Conservation (phyloP, 106 monocot genomes). For the Triglochin maritima region DNA sequence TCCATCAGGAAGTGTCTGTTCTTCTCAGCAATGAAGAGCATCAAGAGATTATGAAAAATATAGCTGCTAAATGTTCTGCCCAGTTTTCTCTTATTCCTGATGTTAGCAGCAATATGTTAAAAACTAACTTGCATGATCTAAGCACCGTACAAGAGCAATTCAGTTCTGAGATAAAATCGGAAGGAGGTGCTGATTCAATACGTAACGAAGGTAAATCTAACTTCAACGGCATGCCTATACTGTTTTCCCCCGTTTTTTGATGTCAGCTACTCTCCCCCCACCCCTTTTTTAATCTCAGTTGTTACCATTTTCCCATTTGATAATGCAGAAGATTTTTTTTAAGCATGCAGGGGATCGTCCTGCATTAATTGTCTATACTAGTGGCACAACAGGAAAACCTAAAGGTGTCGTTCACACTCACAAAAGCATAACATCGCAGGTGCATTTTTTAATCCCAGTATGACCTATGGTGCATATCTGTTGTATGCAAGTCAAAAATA, state of each 20-base stretch:
- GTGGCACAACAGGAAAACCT: constrained; percentile 99
- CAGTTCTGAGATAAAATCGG: constrained; percentile 24
- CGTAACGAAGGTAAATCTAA: constrained; percentile 38
- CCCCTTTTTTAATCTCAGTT: not conserved
- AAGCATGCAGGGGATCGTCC: constrained; percentile 29
- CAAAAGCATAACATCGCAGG: constrained; percentile 70
- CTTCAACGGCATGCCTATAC: no score
- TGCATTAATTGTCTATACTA: constrained; percentile 93
- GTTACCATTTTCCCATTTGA: not conserved
- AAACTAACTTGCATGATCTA: constrained; percentile 8
- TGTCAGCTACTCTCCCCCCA: no score
- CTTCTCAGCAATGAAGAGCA: constrained; percentile 84
- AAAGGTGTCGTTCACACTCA: constrained; percentile 99
- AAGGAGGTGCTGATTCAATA: constrained; percentile 23
- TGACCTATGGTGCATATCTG: not conserved
- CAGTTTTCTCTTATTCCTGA: constrained; percentile 57
- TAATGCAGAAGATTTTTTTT: not conserved
- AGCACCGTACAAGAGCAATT: constrained; percentile 11
- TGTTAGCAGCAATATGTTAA: constrained; percentile 21
- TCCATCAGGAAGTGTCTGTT: constrained; percentile 66
- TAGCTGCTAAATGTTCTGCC: constrained; percentile 65
- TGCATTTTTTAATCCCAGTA: constrained; percentile 7
- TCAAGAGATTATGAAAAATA: constrained; percentile 70
- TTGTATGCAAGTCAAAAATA: no score
- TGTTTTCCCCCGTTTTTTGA: no score